A percentile compares a stretch with the other conserved stretches of the same genome.
Evolutionary conservation across 345 rosid species (phyloP).

Genomic region (Populus davidiana): DNA sequence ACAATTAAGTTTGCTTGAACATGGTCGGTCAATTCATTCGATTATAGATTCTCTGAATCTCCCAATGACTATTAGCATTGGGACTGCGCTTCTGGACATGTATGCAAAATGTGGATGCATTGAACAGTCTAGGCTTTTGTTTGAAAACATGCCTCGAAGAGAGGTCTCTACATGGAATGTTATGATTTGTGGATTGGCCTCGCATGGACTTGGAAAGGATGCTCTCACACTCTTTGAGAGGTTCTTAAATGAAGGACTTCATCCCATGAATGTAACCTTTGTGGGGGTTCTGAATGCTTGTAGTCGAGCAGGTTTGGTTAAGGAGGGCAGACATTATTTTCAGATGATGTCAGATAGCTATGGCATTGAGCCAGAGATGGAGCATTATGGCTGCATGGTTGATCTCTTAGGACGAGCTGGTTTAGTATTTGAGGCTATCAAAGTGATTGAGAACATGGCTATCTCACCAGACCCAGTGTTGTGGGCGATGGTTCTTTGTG

Average conservation of each 20-base stretch:
- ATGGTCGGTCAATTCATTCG: conserved; percentile 13
- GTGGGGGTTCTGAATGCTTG: conserved; percentile 30
- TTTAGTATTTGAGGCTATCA: conserved; percentile 19
- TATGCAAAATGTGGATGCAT: conserved; percentile 47
- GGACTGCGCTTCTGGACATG: conserved; percentile 42
- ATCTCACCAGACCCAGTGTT: conserved; percentile 16
- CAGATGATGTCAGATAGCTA: conserved; percentile 20
- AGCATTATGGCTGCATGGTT: conserved; percentile 36
- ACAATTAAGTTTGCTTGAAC: conserved; percentile 28
- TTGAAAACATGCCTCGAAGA: conserved; percentile 7
- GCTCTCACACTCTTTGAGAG: conserved; percentile 22
- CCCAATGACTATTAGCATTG: conserved; percentile 17
- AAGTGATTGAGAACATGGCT: conserved; percentile 17
- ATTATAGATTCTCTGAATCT: conserved; percentile 10
- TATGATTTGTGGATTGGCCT: conserved; percentile 32
- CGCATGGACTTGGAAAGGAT: conserved; percentile 31
- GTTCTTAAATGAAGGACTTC: conserved; percentile 19
- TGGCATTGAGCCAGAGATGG: conserved; percentile 28
- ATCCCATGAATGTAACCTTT: conserved; percentile 25
- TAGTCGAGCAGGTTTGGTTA: conserved; percentile 26
- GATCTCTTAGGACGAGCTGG: conserved; percentile 37
- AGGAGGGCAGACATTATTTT: conserved; percentile 24
- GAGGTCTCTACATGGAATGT: conserved; percentile 32
- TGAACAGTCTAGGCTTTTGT: conserved; percentile 13
- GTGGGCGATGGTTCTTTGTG: conserved; percentile 29